Evolutionary conservation across 176 grass and related monocot genomes (phyloP).

Genomic region (Hyparrhenia diplandra): DNA sequence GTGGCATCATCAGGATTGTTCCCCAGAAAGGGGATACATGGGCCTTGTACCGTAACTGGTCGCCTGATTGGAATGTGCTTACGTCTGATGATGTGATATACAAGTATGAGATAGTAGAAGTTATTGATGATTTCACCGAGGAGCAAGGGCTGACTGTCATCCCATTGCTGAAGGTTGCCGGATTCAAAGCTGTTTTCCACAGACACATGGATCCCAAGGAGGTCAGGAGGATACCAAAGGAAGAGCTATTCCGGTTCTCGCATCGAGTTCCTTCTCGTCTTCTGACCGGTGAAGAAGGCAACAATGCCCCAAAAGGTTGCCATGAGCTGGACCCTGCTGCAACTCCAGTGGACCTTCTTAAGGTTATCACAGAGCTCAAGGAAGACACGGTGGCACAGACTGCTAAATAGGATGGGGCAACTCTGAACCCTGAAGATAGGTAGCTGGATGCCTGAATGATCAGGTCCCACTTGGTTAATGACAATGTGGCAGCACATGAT

Average conservation of each 20-base stretch:
- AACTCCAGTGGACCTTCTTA: constrained; percentile 82
- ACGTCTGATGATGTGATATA: constrained; percentile 78
- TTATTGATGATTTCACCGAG: constrained; percentile 78
- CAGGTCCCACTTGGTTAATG: constrained; percentile 1
- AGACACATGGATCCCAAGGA: too few species aligned
- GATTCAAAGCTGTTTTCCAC: constrained; percentile 96
- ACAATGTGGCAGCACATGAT: constrained; percentile 18
- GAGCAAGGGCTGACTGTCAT: constrained; percentile 61
- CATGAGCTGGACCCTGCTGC: constrained; percentile 90
- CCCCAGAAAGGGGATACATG: constrained; percentile 94
- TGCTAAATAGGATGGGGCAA: constrained; percentile 33
- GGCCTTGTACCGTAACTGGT: constrained; percentile 82
- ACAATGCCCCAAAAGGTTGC: too few species aligned
- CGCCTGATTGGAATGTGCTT: constrained; percentile 66
- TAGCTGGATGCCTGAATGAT: constrained; percentile 28
- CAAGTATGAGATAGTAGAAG: constrained; percentile 88
- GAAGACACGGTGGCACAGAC: constrained; percentile 30
- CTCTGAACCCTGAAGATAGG: constrained; percentile 28
- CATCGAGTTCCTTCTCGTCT: too few species aligned
- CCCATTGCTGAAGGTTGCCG: constrained; percentile 84
- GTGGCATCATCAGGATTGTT: constrained; percentile 79
- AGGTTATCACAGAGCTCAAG: constrained; percentile 75
- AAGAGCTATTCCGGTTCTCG: too few species aligned
- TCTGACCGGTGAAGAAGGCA: too few species aligned
- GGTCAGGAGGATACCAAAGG: too few species aligned